Evolutionary conservation across 2,329 filamentous ascomycete species (phyloP).

Genomic region (Cladosporium sp.): DNA sequence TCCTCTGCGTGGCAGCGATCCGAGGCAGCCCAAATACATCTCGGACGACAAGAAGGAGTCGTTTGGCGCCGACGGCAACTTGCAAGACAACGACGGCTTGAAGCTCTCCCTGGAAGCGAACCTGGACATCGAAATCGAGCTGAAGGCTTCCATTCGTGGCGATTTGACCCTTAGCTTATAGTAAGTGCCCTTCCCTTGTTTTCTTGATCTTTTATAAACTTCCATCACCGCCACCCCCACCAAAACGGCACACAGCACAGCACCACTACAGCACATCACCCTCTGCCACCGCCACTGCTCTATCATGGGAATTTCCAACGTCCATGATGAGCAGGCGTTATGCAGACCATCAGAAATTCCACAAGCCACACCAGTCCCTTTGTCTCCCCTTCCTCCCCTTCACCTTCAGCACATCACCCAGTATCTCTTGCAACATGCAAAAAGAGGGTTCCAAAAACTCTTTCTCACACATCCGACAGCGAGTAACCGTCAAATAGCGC

Average conservation of each 20-base stretch:
- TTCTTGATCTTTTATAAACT: neutral
- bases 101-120: constrained; percentile 72
- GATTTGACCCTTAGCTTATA: constrained; percentile 75
- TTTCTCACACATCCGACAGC: constrained; percentile 11
- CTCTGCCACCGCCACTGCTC: neutral
- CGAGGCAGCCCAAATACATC: constrained; percentile 44
- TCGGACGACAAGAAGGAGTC: constrained; percentile 6
- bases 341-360: neutral
- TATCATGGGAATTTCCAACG: no score
- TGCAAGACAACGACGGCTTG: constrained; percentile 57
- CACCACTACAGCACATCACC: neutral
- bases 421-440: neutral
- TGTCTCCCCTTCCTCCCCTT: no score
- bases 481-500: constrained; percentile 13
- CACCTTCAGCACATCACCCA: neutral
- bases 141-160: constrained; percentile 82
- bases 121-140: constrained; percentile 76
- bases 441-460: neutral
- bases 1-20: constrained; percentile 49
- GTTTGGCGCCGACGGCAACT: neutral
- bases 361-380: neutral
- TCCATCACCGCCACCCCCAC: neutral
- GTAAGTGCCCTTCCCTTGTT: constrained; percentile 48
- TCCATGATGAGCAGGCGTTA: no score
- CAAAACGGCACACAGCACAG: neutral